These are phyloP conservation scores for Wallacemonas sp. DNA, from an alignment of 208 protist genomes.

Conservation along the genomic window DNA sequence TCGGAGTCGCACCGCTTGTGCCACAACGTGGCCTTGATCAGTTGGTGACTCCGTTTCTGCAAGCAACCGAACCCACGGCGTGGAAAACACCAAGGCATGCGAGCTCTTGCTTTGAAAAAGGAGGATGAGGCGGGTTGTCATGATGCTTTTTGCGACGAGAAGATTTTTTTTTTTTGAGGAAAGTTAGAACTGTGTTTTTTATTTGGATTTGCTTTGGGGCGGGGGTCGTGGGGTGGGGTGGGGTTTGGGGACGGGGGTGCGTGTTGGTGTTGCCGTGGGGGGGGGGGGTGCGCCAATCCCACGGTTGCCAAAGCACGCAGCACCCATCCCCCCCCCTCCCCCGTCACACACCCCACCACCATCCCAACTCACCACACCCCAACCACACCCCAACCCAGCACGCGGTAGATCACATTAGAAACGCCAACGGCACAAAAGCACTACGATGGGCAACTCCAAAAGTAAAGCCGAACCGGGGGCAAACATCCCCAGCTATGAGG, in stretches of 20 bases:
- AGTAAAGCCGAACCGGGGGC: slow-evolving; percentile 20
- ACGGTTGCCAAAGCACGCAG: too few relatives aligned
- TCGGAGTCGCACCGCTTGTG: neutral
- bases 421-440: neutral
- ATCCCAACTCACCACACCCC: neutral
- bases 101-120: neutral
- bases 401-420: neutral
- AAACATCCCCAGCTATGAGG: slow-evolving; percentile 43
- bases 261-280: neutral
- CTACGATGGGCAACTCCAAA: slow-evolving; percentile 32
- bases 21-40: neutral
- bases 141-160: too few relatives aligned
- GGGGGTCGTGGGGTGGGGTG: neutral
- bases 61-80: neutral
- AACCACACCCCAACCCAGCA: neutral
- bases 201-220: neutral
- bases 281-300: neutral
- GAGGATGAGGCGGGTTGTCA: neutral
- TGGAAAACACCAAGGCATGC: neutral
- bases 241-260: too few relatives aligned
- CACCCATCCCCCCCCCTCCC: too few relatives aligned
- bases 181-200: neutral
- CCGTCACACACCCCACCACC: neutral
- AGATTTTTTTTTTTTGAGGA: neutral
- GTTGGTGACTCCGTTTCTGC: neutral